Conservation (phyloP, 768 basidiomycete genomes). For the Multifurca ochricompacta region DNA sequence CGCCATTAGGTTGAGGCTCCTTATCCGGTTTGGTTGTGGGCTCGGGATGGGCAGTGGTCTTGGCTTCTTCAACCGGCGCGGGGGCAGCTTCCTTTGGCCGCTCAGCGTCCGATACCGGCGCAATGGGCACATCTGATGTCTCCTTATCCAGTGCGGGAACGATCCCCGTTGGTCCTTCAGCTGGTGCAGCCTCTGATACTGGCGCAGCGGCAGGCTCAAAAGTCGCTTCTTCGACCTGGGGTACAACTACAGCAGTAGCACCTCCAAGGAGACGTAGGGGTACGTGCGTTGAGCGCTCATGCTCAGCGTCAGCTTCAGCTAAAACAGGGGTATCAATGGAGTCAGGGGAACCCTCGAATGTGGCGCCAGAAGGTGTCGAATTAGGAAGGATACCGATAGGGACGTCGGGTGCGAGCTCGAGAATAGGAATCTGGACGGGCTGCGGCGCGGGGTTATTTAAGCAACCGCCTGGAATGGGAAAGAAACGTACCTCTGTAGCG, state of each 20-base stretch:
- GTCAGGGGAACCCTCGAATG: background rate
- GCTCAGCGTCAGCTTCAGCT: background rate
- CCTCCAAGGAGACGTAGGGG: background rate
- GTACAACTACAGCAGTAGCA: background rate
- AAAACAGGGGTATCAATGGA: background rate
- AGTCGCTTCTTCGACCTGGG: background rate
- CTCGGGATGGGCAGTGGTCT: background rate
- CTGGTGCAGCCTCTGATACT: background rate
- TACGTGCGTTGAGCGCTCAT: slow-evolving; percentile 13
- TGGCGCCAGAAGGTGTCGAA: background rate
- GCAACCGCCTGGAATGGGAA: background rate
- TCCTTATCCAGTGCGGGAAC: background rate
- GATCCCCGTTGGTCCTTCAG: background rate
- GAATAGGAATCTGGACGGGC: background rate
- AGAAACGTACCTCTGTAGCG: background rate
- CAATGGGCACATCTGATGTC: background rate
- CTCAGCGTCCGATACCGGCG: background rate
- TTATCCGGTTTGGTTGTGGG: background rate
- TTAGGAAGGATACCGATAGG: background rate
- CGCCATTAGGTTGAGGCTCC: background rate
- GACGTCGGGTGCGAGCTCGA: background rate
- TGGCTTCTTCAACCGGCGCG: background rate
- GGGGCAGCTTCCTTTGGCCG: background rate
- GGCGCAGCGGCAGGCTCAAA: background rate
- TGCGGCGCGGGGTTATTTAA: background rate